These are phyloP conservation scores for Fusarium tuaranense DNA, from an alignment of 2,329 filamentous ascomycete species.

Conservation along the genomic window DNA sequence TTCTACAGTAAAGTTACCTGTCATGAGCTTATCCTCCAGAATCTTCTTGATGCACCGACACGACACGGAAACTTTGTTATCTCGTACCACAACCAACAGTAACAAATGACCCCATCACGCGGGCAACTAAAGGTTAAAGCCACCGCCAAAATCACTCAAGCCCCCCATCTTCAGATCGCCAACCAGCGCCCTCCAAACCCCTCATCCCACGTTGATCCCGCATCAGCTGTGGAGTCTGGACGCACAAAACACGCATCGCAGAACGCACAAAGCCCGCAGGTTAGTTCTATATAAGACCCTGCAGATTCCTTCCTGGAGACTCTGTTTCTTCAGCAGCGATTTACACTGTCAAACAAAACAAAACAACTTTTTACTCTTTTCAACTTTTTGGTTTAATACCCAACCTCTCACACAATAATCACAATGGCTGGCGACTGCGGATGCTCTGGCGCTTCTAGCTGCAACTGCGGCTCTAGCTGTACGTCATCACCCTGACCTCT, in stretches of 20 bases:
- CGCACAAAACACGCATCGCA: conserved; percentile 35
- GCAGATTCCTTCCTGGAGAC: conserved; percentile 20
- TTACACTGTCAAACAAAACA: conserved; percentile 21
- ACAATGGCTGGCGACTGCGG: conserved; percentile 54
- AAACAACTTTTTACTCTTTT: background rate
- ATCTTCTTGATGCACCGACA: conserved; percentile 10
- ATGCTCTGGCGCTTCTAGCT: conserved; percentile 50
- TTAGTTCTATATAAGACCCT: conserved; percentile 44
- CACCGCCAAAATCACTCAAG: conserved; percentile 42
- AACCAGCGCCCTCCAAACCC: conserved; percentile 26
- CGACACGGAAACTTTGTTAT: conserved; percentile 26
- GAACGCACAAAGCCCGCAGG: conserved; percentile 33
- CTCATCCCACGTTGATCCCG: background rate
- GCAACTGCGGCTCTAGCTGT: conserved; percentile 54
- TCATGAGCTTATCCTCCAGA: background rate
- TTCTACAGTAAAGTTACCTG: no score
- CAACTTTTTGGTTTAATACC: conserved; percentile 20
- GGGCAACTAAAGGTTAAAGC: conserved; percentile 13
- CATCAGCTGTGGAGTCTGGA: conserved; percentile 11
- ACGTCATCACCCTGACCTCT: conserved; percentile 25
- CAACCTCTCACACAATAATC: conserved; percentile 33
- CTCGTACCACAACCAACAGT: conserved; percentile 19
- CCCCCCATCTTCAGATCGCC: conserved; percentile 35
- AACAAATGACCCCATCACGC: conserved; percentile 20
- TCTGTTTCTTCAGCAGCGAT: conserved; percentile 28